Conservation (phyloP, 2,329 filamentous ascomycete genomes). For the Phaeosphaeria sp. region DNA sequence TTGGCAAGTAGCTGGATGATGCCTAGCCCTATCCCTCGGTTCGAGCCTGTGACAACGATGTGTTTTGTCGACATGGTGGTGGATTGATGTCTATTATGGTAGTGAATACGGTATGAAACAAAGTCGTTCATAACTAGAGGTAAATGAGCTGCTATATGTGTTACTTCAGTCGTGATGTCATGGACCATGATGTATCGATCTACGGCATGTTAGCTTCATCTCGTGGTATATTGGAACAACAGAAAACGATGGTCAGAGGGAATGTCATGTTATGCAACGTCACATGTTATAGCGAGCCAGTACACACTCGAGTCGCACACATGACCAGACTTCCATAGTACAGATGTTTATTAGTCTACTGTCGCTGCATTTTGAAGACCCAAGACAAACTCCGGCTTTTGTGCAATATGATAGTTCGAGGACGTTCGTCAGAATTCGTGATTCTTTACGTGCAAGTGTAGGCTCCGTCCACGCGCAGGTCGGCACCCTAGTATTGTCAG, state of each 20-base stretch:
- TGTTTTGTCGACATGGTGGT: conserved; percentile 1
- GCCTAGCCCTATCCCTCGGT: conserved; percentile 20
- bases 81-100: not conserved
- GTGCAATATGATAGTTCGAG: not conserved
- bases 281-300: not conserved
- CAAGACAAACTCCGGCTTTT: not conserved
- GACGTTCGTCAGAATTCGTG: not conserved
- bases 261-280: not conserved
- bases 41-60: conserved; percentile 21
- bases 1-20: conserved; percentile 19
- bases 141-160: not conserved
- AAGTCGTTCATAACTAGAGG: not conserved
- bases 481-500: conserved; percentile 62
- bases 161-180: conserved; percentile 4
- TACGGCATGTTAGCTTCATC: not conserved
- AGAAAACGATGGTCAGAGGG: not conserved
- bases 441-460: conserved; percentile 73
- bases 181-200: not conserved
- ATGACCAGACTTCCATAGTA: not conserved
- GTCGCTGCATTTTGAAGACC: not conserved
- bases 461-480: conserved; percentile 85
- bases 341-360: not conserved
- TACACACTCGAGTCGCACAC: not conserved
- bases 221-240: not conserved
- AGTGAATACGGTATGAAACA: not conserved